phyloP scores from a whole-genome alignment of 305 asterid genomes.

The Solanum hybrid region DNA sequence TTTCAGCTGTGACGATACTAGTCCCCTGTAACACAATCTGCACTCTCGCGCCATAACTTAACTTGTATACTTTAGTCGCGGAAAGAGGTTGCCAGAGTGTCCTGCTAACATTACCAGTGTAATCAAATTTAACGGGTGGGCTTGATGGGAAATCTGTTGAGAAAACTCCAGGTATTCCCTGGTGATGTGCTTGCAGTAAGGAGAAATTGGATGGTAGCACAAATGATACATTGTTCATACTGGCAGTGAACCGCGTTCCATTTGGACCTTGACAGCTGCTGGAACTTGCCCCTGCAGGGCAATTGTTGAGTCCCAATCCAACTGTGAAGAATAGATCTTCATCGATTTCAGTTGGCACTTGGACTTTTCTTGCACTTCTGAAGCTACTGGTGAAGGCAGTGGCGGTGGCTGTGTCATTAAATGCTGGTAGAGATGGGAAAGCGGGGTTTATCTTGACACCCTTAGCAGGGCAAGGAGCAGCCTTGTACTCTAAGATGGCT shows the following conservation, averaged over 20 bases:
- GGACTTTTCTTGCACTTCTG: slow-evolving; percentile 38
- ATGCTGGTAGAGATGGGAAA: slow-evolving; percentile 54
- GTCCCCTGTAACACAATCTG: slow-evolving; percentile 78
- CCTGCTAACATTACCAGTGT: slow-evolving; percentile 67
- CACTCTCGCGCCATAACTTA: slow-evolving; percentile 56
- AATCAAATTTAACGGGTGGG: slow-evolving; percentile 60
- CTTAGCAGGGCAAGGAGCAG: slow-evolving; percentile 26
- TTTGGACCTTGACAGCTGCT: slow-evolving; percentile 76
- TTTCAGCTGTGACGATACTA: slow-evolving; percentile 59
- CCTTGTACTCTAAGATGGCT: slow-evolving; percentile 61
- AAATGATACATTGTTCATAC: slow-evolving; percentile 74
- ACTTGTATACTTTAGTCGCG: slow-evolving; percentile 47
- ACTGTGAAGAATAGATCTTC: slow-evolving; percentile 58
- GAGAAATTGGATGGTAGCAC: slow-evolving; percentile 63
- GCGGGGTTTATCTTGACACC: slow-evolving; percentile 31
- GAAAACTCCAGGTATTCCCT: slow-evolving; percentile 63
- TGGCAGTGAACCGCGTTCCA: slow-evolving; percentile 69
- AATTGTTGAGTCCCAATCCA: slow-evolving; percentile 62
- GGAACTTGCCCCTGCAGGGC: slow-evolving; percentile 42
- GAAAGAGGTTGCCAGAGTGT: slow-evolving; percentile 58
- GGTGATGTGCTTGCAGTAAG: slow-evolving; percentile 63
- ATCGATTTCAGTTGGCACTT: slow-evolving; percentile 55
- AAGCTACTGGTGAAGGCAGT: slow-evolving; percentile 61
- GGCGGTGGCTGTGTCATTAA: slow-evolving; percentile 61
- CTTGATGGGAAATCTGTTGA: slow-evolving; percentile 58